Evolutionary conservation across 2,329 filamentous ascomycete genomes (phyloP).

Genomic region (Diaporthe capsici): DNA sequence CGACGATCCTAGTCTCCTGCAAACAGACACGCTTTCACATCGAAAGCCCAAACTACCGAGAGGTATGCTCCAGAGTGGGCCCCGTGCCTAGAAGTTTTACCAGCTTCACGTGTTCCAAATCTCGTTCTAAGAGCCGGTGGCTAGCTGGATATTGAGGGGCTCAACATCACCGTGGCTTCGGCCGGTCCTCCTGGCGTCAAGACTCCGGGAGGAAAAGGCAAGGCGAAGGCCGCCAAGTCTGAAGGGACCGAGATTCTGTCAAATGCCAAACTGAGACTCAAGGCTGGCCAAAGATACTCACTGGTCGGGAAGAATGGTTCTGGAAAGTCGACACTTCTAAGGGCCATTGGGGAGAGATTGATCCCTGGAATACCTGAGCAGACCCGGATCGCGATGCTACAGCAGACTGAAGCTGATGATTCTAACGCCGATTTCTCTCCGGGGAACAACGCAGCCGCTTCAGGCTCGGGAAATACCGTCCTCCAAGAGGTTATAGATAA

Average conservation of each 20-base stretch:
- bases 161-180: conserved; percentile 76
- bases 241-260: conserved; percentile 76
- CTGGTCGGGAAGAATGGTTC: conserved; percentile 85
- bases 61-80: conserved; percentile 57
- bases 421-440: conserved; percentile 48
- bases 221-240: conserved; percentile 62
- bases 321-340: conserved; percentile 83
- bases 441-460: conserved; percentile 36
- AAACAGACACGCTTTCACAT: conserved; percentile 78
- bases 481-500: conserved; percentile 78
- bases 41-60: conserved; percentile 67
- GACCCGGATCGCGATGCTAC: conserved; percentile 76
- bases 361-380: conserved; percentile 81
- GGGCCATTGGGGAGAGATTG: conserved; percentile 82
- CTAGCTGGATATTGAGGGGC: conserved; percentile 78
- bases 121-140: not conserved
- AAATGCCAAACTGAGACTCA: conserved; percentile 78
- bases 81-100: not conserved
- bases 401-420: conserved; percentile 71
- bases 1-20: conserved; percentile 72
- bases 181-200: conserved; percentile 39
- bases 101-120: not conserved
- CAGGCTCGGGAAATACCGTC: conserved; percentile 57
- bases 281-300: conserved; percentile 82
- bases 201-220: conserved; percentile 50